Evolutionary conservation across 2,329 filamentous ascomycete species (phyloP).

Genomic region (Raffaelea deltoideospora): DNA sequence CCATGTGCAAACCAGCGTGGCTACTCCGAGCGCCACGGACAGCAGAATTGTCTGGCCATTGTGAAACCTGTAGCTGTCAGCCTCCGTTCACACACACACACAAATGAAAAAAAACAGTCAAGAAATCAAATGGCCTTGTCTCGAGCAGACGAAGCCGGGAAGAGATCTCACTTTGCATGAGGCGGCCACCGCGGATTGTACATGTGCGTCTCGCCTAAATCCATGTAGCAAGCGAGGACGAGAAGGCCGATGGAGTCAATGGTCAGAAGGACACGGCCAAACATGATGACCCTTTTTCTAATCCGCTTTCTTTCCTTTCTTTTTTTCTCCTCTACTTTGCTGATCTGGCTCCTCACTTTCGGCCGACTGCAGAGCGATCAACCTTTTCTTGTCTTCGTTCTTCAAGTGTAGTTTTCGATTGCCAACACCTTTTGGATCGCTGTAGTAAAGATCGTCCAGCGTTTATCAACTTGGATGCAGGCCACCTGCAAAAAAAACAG

Average conservation of each 20-base stretch:
- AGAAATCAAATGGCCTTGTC: too few species aligned
- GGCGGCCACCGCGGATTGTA: constrained; percentile 29
- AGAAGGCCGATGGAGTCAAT: constrained; percentile 21
- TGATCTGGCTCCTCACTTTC: too few species aligned
- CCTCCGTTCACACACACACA: too few species aligned
- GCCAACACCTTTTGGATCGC: too few species aligned
- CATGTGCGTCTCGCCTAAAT: constrained; percentile 25
- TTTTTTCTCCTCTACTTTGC: neutral
- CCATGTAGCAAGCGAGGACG: constrained; percentile 22
- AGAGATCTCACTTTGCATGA: constrained; percentile 23
- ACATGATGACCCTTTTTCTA: constrained; percentile 11
- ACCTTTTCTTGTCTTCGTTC: too few species aligned
- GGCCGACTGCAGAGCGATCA: too few species aligned
- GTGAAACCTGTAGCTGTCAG: constrained; percentile 19
- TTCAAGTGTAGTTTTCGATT: too few species aligned
- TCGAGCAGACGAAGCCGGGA: neutral
- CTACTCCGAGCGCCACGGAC: constrained; percentile 21
- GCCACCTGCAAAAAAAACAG: too few species aligned
- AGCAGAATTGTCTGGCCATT: constrained; percentile 26
- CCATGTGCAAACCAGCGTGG: constrained; percentile 26
- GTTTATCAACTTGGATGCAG: too few species aligned
- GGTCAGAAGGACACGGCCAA: constrained; percentile 25
- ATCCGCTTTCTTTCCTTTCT: too few species aligned
- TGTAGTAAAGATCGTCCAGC: too few species aligned
- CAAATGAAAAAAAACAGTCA: too few species aligned